Conservation (phyloP, 2,329 filamentous ascomycete species). For the Trichophyton simii region DNA sequence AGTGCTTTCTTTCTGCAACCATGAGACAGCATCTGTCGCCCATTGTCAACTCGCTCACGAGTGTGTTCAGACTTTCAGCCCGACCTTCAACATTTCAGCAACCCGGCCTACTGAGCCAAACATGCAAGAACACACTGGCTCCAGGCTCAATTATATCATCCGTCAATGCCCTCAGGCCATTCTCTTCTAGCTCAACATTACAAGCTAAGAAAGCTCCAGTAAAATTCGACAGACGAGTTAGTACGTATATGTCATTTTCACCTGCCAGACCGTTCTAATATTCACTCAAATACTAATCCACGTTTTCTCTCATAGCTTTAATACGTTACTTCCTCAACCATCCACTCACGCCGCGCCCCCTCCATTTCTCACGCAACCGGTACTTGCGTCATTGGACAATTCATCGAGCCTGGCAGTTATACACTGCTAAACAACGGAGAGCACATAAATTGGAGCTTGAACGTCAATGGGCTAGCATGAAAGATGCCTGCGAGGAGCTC, state of each 20-base stretch:
- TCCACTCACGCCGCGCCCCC: conserved; percentile 57
- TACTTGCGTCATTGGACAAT: conserved; percentile 96
- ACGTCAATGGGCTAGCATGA: conserved; percentile 71
- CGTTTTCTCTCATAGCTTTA: conserved; percentile 34
- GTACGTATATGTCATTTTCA: conserved; percentile 22
- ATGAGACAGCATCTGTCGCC: conserved; percentile 22
- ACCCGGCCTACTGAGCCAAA: conserved; percentile 15
- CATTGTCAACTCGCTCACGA: conserved; percentile 34
- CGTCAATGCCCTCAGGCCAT: conserved; percentile 17
- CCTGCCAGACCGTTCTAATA: not conserved
- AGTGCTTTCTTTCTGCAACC: not conserved
- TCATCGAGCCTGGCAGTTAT: conserved; percentile 85
- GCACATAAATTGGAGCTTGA: conserved; percentile 58
- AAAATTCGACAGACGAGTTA: conserved; percentile 31
- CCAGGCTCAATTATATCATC: conserved; percentile 14
- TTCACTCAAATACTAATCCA: not conserved
- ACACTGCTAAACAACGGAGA: conserved; percentile 55
- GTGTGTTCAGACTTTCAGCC: conserved; percentile 33
- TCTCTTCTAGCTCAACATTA: conserved; percentile 29
- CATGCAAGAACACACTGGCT: conserved; percentile 5
- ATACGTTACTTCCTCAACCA: conserved; percentile 61
- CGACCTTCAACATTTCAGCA: conserved; percentile 20
- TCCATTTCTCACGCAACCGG: conserved; percentile 79
- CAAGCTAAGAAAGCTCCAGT: conserved; percentile 29
- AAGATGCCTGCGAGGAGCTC: conserved; percentile 72